Percentiles rank a stretch among this genome's conserved stretches.
Conservation (phyloP, 2,329 filamentous ascomycete species). For the Penicillium occitanis region DNA sequence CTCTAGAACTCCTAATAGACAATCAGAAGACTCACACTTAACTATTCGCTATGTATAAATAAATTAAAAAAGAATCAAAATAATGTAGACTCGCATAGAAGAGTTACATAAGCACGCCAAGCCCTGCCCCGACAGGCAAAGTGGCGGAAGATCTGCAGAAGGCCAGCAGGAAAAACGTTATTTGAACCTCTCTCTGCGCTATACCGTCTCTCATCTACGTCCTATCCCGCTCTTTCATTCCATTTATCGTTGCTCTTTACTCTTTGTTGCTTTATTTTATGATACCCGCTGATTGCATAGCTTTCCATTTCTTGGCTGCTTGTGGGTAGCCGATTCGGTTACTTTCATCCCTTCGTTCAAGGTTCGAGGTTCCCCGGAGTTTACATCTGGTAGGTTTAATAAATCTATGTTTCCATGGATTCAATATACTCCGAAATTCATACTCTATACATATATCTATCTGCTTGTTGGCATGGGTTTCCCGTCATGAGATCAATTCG, state of each 20-base stretch:
- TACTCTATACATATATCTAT: not conserved
- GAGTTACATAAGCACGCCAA: slow-evolving; percentile 16
- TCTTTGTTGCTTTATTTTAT: not conserved
- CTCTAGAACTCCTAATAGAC: not conserved
- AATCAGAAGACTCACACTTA: not conserved
- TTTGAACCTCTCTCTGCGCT: not conserved
- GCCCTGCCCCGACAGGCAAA: not conserved
- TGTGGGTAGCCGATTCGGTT: not conserved
- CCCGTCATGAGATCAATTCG: not conserved
- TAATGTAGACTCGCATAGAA: not conserved
- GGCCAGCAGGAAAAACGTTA: slow-evolving; percentile 14
- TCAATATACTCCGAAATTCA: not conserved
- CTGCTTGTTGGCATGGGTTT: too few relatives aligned
- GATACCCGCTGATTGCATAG: not conserved
- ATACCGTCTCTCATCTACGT: not conserved
- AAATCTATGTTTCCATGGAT: not conserved
- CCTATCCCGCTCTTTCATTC: not conserved
- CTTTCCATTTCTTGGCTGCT: not conserved
- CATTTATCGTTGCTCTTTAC: not conserved
- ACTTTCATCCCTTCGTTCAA: slow-evolving; percentile 7
- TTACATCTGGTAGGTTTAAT: not conserved
- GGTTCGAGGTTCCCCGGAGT: not conserved
- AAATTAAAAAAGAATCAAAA: not conserved
- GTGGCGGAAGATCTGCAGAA: slow-evolving; percentile 12
- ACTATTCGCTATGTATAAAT: not conserved